Conservation (phyloP, 805 yeast genomes). For the Metschnikowia lachancei region DNA sequence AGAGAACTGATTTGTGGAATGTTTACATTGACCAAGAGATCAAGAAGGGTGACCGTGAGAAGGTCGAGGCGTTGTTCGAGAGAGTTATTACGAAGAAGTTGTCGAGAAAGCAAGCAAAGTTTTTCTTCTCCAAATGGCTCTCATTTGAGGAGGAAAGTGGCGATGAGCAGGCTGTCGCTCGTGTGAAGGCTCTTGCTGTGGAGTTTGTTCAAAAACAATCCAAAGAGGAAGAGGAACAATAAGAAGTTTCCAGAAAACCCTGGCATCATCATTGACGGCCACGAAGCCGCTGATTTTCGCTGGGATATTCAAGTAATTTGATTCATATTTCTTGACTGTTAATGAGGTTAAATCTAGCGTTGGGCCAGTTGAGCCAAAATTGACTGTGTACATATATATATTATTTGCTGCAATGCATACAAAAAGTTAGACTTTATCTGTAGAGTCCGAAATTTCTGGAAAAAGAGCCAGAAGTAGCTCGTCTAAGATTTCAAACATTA, state of each 20-base stretch:
- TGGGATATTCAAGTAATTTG: no score
- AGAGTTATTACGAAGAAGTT: slow-evolving; percentile 68
- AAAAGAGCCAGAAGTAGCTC: slow-evolving; percentile 49
- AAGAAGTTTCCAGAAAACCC: background rate
- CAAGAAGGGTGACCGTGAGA: slow-evolving; percentile 56
- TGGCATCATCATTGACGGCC: no score
- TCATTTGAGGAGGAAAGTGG: slow-evolving; percentile 66
- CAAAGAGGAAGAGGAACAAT: slow-evolving; percentile 11
- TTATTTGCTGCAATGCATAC: slow-evolving; percentile 3
- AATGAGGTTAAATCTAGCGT: background rate
- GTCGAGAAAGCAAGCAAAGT: slow-evolving; percentile 85
- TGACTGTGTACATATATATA: slow-evolving; percentile 2
- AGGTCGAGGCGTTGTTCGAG: slow-evolving; percentile 78
- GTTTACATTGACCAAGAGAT: slow-evolving; percentile 93
- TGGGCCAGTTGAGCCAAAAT: background rate
- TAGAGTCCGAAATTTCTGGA: slow-evolving; percentile 13
- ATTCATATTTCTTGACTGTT: background rate
- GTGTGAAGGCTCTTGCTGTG: slow-evolving; percentile 87
- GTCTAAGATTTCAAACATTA: slow-evolving; percentile 60
- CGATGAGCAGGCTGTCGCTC: slow-evolving; percentile 69
- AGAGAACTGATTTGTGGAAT: slow-evolving; percentile 91
- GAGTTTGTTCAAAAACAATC: slow-evolving; percentile 55
- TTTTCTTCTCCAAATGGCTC: slow-evolving; percentile 92
- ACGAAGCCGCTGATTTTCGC: no score
- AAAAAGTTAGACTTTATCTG: background rate